Base-by-base conservation (phyloP, 257 asterid species). In the Solanum clarkiae region DNA sequence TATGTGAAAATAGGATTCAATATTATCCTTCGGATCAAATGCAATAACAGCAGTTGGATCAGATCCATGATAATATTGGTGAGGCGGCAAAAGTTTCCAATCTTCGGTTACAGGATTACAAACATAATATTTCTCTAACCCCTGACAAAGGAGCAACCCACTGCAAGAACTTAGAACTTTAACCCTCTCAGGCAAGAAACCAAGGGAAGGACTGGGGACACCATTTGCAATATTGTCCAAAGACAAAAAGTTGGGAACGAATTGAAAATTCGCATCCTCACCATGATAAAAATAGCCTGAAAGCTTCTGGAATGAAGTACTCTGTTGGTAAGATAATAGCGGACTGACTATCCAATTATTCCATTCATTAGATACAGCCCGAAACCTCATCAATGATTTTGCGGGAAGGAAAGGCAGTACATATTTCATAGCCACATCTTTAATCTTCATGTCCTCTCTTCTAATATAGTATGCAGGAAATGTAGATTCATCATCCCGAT, bases 401-500 rank as follows among this genome's bases (percentile, higher is more conserved):
- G 94, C 94, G 9, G 95, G 93, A 40, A 92, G 94, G 44, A 74
- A 80, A 24, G 90, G 95, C 56, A 92, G 89, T 68, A 87, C 84
- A 71, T 42, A 57, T 0, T 68, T 80, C 32, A 80, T 84, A 5
- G 88, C 90, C 7, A 85, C 26, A n/a, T 86, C 88, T 71, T 88
- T 85, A 15, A 92, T 79, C 65, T 84, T 44, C 91, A 57, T 66
- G 45, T 40, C 17, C 53, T 17, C 32, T 65, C 20, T 84, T 47
- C 22, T 16, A 29, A 40, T 24, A 71, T 47, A 54, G 71, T 79
- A 20, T 57, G 47, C 62, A 56, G 83, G 84, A 40, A 80, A 22
- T 18, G 66, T 13, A 26, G 14, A 45, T 49, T 16, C 44, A 11
- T 65, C 42, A 8, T 49, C 62, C 51, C 11, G 40, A 9, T 13